Evolutionary conservation across 345 rosid species (phyloP), one percentile per base, ranked within the genome.

Genomic region (Chamaenerion angustifolium): DNA sequence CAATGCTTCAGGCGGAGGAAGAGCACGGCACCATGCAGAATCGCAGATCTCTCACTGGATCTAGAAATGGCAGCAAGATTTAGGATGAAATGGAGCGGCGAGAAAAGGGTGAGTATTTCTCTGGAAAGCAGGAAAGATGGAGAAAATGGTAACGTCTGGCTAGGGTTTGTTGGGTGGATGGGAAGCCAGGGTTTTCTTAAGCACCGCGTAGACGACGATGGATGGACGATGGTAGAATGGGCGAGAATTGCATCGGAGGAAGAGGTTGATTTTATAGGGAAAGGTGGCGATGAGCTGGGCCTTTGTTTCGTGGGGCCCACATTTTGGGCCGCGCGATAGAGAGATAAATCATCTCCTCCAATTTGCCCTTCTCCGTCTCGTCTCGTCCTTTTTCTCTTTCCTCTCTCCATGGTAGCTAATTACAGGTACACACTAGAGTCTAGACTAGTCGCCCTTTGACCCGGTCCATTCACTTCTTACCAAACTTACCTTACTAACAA

Each of bases 201-300:
- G 37, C 1, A 42, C 19, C 42, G 40, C 40, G 35, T 3, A 49
- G 60, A 57, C 55, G 71, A 43, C 15, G 69, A 18, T 17, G 25
- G 69, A 18, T 17, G 25, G 25, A 27, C 27, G 51, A 27, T 41
- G 49, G 44, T 11, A 3, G 56, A 31, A 14, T 41, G 18, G 42
- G 95, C 83, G 93, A 82, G 95, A 73, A 48, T 58, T 78, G 77
- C 73, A 57, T 71, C 85, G 51, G 49, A 1, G 59, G 58, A 12
- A 55, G 50, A 14, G 73, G 11, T 0, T 10, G 18, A 0, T 75
- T 82, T 61, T 82, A 88, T 85, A 85, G 71, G 64, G 1, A 50
- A 21, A 12, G n/a, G 51, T 37, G 31, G 16, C 10, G 35, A 53
- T 8, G 19, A n/a, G 6, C 16, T 23, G 40, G 49, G 51, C 37